Conservation (phyloP, 2,329 filamentous ascomycete species). For the Ceratocystis cubensis region DNA sequence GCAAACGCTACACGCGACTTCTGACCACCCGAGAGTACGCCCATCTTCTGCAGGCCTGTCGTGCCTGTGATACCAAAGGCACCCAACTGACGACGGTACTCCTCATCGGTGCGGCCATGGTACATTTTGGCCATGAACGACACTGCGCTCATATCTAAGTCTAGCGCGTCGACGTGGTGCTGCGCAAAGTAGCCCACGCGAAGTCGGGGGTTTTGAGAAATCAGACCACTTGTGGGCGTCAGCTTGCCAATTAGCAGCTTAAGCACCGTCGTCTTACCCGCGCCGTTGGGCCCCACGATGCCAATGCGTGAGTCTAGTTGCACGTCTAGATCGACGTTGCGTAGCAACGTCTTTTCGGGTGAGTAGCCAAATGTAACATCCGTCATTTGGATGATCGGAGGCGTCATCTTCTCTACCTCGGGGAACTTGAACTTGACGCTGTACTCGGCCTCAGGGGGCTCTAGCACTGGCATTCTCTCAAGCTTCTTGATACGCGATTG, state of each 20-base stretch:
- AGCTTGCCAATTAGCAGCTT: constrained; percentile 92
- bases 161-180: constrained; percentile 93
- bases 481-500: constrained; percentile 98
- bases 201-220: constrained; percentile 77
- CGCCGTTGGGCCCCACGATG: constrained; percentile 98
- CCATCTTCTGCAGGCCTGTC: constrained; percentile 95
- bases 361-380: constrained; percentile 83
- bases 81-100: constrained; percentile 88
- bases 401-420: constrained; percentile 92
- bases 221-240: constrained; percentile 61
- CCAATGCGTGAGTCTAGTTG: constrained; percentile 96
- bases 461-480: constrained; percentile 87
- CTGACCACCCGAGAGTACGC: constrained; percentile 82
- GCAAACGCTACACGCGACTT: constrained; percentile 98
- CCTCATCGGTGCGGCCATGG: constrained; percentile 84
- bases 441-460: constrained; percentile 86
- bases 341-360: constrained; percentile 64
- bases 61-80: constrained; percentile 86
- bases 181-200: constrained; percentile 95
- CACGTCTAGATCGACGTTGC: constrained; percentile 84
- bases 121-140: constrained; percentile 92
- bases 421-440: constrained; percentile 95
- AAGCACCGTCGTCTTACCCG: constrained; percentile 95
- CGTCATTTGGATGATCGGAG: constrained; percentile 95
- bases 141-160: constrained; percentile 78